A percentile compares a stretch with the other conserved stretches of the same genome.
These are phyloP conservation scores for Halophytophthora batemanensis DNA, from an alignment of 352 stramenopile species.

Conservation along the genomic window DNA sequence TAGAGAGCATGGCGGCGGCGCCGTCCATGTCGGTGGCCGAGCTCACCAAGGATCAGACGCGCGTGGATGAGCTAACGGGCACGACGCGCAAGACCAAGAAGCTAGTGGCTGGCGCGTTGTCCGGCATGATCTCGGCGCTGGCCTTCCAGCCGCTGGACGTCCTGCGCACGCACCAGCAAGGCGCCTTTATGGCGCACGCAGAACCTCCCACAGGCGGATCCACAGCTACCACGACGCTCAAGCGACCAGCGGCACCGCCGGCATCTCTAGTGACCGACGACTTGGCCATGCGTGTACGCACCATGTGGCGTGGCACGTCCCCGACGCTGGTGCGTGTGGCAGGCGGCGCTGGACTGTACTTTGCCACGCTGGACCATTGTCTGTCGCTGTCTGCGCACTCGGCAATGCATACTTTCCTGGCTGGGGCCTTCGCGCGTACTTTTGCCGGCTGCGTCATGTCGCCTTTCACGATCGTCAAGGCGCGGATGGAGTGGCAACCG, in stretches of 20 bases:
- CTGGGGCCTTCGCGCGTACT: conserved; percentile 79
- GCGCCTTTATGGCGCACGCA: conserved; percentile 49
- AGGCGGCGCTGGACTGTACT: conserved; percentile 82
- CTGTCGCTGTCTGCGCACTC: conserved; percentile 48
- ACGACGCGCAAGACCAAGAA: conserved; percentile 65
- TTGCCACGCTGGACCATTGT: conserved; percentile 72
- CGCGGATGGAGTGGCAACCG: conserved; percentile 80
- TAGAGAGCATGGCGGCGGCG: conserved; percentile 15
- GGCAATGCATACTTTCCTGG: conserved; percentile 74
- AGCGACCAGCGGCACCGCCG: conserved; percentile 19
- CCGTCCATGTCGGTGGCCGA: conserved; percentile 24
- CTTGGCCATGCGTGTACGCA: conserved; percentile 35
- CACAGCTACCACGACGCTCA: conserved; percentile 10
- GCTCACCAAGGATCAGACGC: conserved; percentile 20
- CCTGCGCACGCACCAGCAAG: conserved; percentile 81
- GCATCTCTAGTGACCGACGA: conserved; percentile 14
- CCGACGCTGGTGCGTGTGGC: conserved; percentile 79
- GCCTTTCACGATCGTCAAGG: conserved; percentile 85
- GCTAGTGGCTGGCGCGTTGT: conserved; percentile 62
- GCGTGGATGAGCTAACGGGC: conserved; percentile 25
- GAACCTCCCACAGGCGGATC: conserved; percentile 7
- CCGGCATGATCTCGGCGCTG: conserved; percentile 76
- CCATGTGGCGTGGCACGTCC: conserved; percentile 83
- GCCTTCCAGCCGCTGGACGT: conserved; percentile 86
- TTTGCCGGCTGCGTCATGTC: conserved; percentile 81